phyloP scores from a whole-genome alignment of 2,329 filamentous ascomycete genomes.

The Apiospora aurea region DNA sequence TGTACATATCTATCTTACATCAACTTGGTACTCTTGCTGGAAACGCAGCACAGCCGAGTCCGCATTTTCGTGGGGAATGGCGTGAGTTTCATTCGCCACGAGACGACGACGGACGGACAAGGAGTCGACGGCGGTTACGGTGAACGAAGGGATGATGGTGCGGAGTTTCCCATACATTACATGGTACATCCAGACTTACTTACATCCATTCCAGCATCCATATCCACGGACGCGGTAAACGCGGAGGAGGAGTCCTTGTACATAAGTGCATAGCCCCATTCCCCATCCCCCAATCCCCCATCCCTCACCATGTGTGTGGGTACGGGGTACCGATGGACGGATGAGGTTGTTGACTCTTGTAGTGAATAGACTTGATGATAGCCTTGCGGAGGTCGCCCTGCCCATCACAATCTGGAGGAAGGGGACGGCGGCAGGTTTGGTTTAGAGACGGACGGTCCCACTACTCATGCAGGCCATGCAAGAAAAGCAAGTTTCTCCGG shows the following conservation, averaged over 20 bases:
- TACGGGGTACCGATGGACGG: constrained; percentile 7
- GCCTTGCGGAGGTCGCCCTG: neutral
- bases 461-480: constrained; percentile 16
- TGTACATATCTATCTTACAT: neutral
- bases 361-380: neutral
- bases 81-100: constrained; percentile 12
- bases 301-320: neutral
- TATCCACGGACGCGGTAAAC: constrained; percentile 18
- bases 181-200: neutral
- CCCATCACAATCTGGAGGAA: neutral
- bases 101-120: neutral
- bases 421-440: neutral
- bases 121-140: neutral
- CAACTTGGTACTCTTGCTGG: too few relatives aligned
- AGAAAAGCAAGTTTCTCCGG: constrained; percentile 11
- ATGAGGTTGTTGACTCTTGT: constrained; percentile 15
- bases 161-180: neutral
- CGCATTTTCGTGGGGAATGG: constrained; percentile 9
- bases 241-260: neutral
- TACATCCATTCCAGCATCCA: neutral
- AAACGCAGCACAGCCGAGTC: neutral
- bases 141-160: neutral
- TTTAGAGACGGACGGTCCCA: neutral
- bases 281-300: neutral
- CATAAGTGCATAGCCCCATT: neutral